Conservation (phyloP, 2,329 filamentous ascomycete species). For the Emydomyces testavorans region DNA sequence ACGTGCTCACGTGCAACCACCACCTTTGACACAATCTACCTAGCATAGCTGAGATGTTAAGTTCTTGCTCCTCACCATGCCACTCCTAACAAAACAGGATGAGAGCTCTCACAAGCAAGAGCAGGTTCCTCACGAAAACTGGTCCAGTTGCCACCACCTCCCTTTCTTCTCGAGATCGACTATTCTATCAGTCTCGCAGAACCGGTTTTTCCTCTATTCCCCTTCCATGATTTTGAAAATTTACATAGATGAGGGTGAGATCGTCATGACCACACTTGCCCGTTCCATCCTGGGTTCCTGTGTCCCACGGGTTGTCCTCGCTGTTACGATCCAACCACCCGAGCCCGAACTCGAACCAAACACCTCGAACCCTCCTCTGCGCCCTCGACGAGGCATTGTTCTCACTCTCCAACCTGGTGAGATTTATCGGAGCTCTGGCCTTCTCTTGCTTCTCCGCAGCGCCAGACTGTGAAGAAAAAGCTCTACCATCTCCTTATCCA, state of each 20-base stretch:
- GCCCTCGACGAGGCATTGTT: constrained; percentile 9
- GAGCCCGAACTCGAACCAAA: too few relatives aligned
- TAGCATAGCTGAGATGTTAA: too few relatives aligned
- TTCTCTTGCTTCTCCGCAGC: constrained; percentile 13
- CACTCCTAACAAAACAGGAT: too few relatives aligned
- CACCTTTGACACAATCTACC: too few relatives aligned
- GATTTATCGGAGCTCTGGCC: constrained; percentile 15
- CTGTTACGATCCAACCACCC: constrained; percentile 4
- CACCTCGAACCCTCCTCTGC: too few relatives aligned
- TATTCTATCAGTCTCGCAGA: constrained; percentile 13
- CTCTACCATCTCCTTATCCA: constrained; percentile 14
- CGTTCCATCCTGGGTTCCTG: constrained; percentile 15
- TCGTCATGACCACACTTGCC: constrained; percentile 14
- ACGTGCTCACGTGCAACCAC: too few relatives aligned
- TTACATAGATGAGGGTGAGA: constrained; percentile 12
- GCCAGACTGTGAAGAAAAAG: constrained; percentile 13
- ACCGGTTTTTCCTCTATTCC: constrained; percentile 12
- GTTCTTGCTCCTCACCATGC: too few relatives aligned
- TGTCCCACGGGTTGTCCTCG: constrained; percentile 13
- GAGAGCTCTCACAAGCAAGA: constrained; percentile 15
- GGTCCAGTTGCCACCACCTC: constrained; percentile 10
- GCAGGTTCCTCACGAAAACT: constrained; percentile 10
- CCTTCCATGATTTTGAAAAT: constrained; percentile 15
- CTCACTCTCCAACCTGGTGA: constrained; percentile 14
- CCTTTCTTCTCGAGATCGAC: constrained; percentile 13